These are phyloP conservation scores for Metarhizium sp. DNA, from an alignment of 2,329 filamentous ascomycete species.

Conservation along the genomic window DNA sequence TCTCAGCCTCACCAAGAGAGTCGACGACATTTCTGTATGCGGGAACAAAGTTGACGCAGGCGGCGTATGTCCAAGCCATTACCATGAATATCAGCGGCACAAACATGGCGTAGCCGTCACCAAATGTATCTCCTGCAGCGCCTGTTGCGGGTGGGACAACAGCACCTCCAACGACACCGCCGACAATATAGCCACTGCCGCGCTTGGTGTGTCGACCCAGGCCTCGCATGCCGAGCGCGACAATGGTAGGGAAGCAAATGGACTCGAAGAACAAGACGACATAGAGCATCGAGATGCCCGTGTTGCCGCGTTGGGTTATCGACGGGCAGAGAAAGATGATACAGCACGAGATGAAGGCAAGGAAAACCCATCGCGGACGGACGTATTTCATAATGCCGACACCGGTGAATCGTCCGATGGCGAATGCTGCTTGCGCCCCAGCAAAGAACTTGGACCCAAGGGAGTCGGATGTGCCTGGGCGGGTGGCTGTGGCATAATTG, in stretches of 20 bases:
- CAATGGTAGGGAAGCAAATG: constrained; percentile 73
- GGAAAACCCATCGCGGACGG: constrained; percentile 58
- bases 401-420: constrained; percentile 62
- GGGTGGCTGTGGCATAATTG: constrained; percentile 59
- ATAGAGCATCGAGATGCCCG: constrained; percentile 53
- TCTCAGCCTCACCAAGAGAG: constrained; percentile 35
- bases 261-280: constrained; percentile 70
- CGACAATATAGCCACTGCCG: constrained; percentile 60
- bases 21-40: constrained; percentile 55
- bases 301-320: constrained; percentile 35
- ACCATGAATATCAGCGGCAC: constrained; percentile 55
- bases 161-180: constrained; percentile 63
- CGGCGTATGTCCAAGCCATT: constrained; percentile 44
- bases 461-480: constrained; percentile 37
- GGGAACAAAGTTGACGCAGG: constrained; percentile 58
- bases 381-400: constrained; percentile 57
- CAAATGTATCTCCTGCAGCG: constrained; percentile 31
- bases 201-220: constrained; percentile 70
- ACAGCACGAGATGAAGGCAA: constrained; percentile 53
- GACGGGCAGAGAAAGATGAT: constrained; percentile 51
- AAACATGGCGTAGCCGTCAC: constrained; percentile 54
- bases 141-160: constrained; percentile 65
- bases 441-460: constrained; percentile 59
- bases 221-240: constrained; percentile 67
- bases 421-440: constrained; percentile 64